Percentiles rank a stretch among this genome's conserved stretches.
These are phyloP conservation scores for Penicillium sp. DNA, from an alignment of 2,329 filamentous ascomycete genomes.

Conservation along the genomic window DNA sequence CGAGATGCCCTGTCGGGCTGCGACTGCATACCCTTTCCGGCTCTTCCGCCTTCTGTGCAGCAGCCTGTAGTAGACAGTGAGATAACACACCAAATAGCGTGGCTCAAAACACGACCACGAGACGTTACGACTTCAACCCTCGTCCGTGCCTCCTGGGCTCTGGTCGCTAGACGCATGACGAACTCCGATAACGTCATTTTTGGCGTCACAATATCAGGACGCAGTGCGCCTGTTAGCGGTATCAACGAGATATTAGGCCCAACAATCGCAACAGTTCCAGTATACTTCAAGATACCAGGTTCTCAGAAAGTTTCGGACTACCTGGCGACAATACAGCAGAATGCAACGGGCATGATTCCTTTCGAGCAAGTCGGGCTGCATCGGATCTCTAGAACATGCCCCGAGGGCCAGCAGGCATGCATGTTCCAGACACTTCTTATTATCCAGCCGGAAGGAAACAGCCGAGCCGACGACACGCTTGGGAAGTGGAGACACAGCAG, in stretches of 20 bases:
- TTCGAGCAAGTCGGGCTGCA: too few species aligned
- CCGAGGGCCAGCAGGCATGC: too few species aligned
- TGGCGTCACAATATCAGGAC: neutral
- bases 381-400: too few species aligned
- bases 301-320: too few species aligned
- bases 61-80: neutral
- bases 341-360: too few species aligned
- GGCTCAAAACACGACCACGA: neutral
- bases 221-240: neutral
- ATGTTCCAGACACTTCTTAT: too few species aligned
- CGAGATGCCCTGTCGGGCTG: neutral
- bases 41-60: neutral
- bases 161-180: neutral
- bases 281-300: too few species aligned
- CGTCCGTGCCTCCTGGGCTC: neutral
- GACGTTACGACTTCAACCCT: neutral
- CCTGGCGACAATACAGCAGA: too few species aligned
- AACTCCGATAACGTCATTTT: neutral
- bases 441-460: too few species aligned
- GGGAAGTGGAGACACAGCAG: too few species aligned
- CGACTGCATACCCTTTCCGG: neutral
- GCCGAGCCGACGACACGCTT: too few species aligned
- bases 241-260: neutral
- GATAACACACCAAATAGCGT: neutral
- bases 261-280: neutral